Evolutionary conservation across 106 monocot genomes (phyloP).

Genomic region (Dactylorhiza incarnata): DNA sequence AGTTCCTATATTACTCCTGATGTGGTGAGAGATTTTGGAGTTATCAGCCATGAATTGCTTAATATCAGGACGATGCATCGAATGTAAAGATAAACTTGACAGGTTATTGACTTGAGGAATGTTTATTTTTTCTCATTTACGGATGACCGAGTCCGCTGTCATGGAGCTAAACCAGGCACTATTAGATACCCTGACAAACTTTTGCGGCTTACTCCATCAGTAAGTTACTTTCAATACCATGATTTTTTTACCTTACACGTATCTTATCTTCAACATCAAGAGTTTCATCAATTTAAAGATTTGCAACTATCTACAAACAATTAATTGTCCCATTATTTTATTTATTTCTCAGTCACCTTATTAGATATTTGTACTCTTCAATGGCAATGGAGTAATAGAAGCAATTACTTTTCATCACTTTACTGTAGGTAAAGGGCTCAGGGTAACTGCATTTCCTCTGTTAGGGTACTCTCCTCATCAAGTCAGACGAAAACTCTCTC

Average conservation of each 20-base stretch:
- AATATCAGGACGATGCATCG: not conserved
- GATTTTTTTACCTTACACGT: not conserved
- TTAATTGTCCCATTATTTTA: not conserved
- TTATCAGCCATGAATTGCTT: not conserved
- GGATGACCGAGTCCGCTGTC: slow-evolving; percentile 47
- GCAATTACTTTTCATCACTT: no score
- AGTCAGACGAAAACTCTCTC: no score
- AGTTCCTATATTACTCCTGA: slow-evolving; percentile 82
- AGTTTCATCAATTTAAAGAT: not conserved
- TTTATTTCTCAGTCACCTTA: not conserved
- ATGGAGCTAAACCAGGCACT: slow-evolving; percentile 66
- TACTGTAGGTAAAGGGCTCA: no score
- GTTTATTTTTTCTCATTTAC: slow-evolving; percentile 60
- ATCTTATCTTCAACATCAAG: not conserved
- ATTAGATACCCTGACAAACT: slow-evolving; percentile 51
- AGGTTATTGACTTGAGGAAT: slow-evolving; percentile 75
- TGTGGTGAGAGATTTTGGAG: slow-evolving; percentile 43
- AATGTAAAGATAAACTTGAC: slow-evolving; percentile 11
- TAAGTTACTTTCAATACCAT: slow-evolving; percentile 21
- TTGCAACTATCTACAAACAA: not conserved
- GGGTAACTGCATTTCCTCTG: no score
- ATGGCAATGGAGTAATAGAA: no score
- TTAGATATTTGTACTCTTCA: no score
- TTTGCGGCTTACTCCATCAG: slow-evolving; percentile 64
- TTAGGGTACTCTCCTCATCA: no score